A percentile compares a stretch with the other conserved stretches of the same genome.
Evolutionary conservation across 2,329 filamentous ascomycete species (phyloP).

Genomic region (Orbilia javanica): DNA sequence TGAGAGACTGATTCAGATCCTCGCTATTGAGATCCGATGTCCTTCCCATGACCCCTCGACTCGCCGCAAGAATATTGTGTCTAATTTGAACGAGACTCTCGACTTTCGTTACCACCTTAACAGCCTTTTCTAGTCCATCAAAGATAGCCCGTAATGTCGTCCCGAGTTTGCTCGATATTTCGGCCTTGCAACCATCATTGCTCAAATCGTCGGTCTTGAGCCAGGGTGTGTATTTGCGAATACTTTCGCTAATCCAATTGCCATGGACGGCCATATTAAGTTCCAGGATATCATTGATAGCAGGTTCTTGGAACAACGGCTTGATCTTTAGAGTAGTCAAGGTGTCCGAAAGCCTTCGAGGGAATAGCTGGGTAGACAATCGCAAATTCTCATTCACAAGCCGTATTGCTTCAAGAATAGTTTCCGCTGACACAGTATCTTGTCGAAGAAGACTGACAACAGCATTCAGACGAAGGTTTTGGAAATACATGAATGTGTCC

Average conservation of each 20-base stretch:
- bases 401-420: constrained; percentile 69
- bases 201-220: constrained; percentile 71
- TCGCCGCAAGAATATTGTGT: constrained; percentile 55
- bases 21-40: constrained; percentile 47
- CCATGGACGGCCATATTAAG: constrained; percentile 73
- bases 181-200: constrained; percentile 62
- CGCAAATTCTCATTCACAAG: constrained; percentile 73
- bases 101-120: constrained; percentile 59
- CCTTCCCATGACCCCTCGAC: constrained; percentile 38
- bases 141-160: constrained; percentile 66
- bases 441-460: constrained; percentile 67
- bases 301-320: constrained; percentile 71
- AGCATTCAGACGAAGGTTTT: constrained; percentile 71
- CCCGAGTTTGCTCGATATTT: constrained; percentile 65
- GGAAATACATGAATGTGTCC: constrained; percentile 74
- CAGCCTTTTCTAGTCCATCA: constrained; percentile 57
- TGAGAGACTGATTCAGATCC: constrained; percentile 43
- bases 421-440: constrained; percentile 64
- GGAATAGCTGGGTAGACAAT: constrained; percentile 71
- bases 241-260: constrained; percentile 73
- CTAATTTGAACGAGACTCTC: constrained; percentile 60
- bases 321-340: constrained; percentile 70
- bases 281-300: constrained; percentile 69
- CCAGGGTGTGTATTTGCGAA: constrained; percentile 76
- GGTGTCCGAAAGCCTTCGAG: constrained; percentile 70